phyloP scores from a whole-genome alignment of 225 moss, liverwort and hornwort species.

The Physcomitrellopsis africana region DNA sequence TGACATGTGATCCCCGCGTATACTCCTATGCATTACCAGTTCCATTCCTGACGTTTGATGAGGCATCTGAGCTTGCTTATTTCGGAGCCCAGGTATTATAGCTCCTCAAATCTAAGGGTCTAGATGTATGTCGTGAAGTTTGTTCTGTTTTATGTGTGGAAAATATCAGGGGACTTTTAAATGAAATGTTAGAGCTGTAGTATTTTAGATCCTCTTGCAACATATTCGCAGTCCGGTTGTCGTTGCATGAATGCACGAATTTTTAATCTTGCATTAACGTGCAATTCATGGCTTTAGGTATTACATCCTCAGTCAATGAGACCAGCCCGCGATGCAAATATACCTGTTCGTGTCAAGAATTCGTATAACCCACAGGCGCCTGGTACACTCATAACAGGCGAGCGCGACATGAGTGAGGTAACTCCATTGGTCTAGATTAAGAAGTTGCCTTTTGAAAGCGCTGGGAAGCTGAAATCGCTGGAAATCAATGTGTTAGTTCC shows the following conservation, averaged over 20 bases:
- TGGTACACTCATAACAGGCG: conserved; percentile 82
- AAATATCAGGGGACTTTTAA: not conserved
- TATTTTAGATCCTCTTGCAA: not conserved
- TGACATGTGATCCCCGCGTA: conserved; percentile 93
- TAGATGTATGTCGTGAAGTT: not conserved
- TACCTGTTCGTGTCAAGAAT: conserved; percentile 97
- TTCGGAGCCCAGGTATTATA: conserved; percentile 88
- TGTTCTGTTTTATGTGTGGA: conserved; percentile 20
- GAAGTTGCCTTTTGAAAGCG: conserved; percentile 14
- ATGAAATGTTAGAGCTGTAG: not conserved
- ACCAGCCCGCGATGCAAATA: conserved; percentile 86
- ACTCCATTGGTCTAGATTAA: not conserved
- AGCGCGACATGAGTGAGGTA: conserved; percentile 71
- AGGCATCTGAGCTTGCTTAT: conserved; percentile 94
- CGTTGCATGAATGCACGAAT: conserved; percentile 9
- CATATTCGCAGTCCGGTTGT: not conserved
- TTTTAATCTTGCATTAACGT: conserved; percentile 1
- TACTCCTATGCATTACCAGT: conserved; percentile 76
- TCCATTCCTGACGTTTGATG: conserved; percentile 88
- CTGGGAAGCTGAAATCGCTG: not conserved
- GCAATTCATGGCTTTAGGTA: conserved; percentile 49
- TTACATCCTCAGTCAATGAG: conserved; percentile 99
- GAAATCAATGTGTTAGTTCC: not conserved
- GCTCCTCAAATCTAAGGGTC: not conserved
- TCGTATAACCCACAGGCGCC: conserved; percentile 89